phyloP scores from a whole-genome alignment of 2,329 filamentous ascomycete genomes.

The Paraphaeosphaeria minitans region DNA sequence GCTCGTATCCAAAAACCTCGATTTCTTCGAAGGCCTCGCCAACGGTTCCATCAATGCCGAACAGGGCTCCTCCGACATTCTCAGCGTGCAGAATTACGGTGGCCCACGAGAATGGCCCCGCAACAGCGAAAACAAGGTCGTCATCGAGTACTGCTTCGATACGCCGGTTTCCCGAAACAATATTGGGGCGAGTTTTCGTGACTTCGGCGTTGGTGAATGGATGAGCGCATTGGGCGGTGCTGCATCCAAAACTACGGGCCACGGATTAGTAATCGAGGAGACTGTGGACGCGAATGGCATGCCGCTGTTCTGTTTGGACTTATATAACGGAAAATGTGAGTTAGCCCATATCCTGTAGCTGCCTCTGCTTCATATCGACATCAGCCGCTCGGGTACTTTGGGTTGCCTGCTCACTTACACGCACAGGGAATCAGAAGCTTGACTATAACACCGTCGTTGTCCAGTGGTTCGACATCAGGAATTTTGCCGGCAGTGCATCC shows the following conservation, averaged over 20 bases:
- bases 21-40: not conserved
- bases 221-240: not conserved
- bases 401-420: not conserved
- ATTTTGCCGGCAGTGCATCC: not conserved
- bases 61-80: constrained; percentile 6
- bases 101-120: constrained; percentile 4
- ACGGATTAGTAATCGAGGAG: constrained; percentile 3
- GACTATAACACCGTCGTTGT: not conserved
- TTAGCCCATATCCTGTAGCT: not conserved
- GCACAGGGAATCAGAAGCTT: not conserved
- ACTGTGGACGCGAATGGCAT: not conserved
- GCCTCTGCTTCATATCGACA: not conserved
- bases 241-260: not conserved
- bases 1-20: not conserved
- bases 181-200: not conserved
- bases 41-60: not conserved
- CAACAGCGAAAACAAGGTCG: constrained; percentile 2
- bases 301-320: not conserved
- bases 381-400: not conserved
- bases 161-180: not conserved
- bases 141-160: constrained; percentile 5
- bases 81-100: not conserved
- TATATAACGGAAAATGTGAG: not conserved
- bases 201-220: constrained; percentile 1
- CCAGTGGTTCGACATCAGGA: not conserved